A percentile compares a stretch with the other conserved stretches of the same genome.
Conservation (phyloP, 352 stramenopile species). For the Pythium insidiosum region DNA sequence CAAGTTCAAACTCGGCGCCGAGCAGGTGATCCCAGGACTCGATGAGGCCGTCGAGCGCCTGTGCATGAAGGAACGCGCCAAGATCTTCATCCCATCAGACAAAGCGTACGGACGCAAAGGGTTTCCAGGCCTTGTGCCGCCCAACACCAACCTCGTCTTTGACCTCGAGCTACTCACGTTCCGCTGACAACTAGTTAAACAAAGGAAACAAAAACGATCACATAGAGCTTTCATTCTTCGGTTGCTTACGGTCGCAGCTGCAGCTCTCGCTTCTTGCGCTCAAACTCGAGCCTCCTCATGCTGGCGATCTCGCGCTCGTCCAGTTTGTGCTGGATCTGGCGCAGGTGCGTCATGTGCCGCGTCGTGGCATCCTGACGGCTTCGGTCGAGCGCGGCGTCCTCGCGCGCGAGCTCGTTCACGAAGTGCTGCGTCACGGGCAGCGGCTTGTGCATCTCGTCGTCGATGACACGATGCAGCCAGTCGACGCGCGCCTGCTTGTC, state of each 20-base stretch:
- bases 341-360: constrained; percentile 37
- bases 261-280: constrained; percentile 62
- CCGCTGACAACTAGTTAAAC: constrained; percentile 29
- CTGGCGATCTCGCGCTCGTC: constrained; percentile 33
- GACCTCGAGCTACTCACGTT: constrained; percentile 89
- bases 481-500: constrained; percentile 26
- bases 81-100: constrained; percentile 80
- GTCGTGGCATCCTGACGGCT: constrained; percentile 19
- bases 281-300: constrained; percentile 43
- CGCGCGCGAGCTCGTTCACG: constrained; percentile 13
- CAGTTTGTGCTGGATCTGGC: constrained; percentile 42
- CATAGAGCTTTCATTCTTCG: too few species aligned
- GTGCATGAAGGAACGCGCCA: constrained; percentile 80
- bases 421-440: constrained; percentile 39
- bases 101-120: constrained; percentile 84
- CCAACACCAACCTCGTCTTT: constrained; percentile 90
- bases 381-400: constrained; percentile 18
- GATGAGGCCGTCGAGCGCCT: constrained; percentile 78
- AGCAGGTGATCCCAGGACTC: constrained; percentile 85
- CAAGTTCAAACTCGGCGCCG: constrained; percentile 84
- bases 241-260: too few species aligned
- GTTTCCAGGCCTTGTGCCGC: constrained; percentile 82
- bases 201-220: too few species aligned
- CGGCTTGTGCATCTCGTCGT: constrained; percentile 41
- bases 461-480: constrained; percentile 46